Conservation (phyloP, 78 protist species). For the Dictyostelium citrinum region DNA sequence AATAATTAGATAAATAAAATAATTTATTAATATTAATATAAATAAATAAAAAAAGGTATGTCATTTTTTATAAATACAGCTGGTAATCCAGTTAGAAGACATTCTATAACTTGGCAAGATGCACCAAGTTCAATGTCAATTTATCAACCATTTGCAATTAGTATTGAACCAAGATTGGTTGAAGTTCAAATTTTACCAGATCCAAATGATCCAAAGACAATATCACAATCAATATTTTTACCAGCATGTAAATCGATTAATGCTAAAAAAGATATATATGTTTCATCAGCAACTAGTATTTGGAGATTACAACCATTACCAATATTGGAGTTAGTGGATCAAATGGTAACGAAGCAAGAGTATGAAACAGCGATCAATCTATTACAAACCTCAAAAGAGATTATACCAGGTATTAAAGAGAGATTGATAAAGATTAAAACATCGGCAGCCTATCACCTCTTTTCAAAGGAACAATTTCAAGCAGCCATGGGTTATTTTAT, state of each 20-base stretch:
- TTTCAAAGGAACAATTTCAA: conserved; percentile 54
- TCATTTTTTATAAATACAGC: conserved; percentile 60
- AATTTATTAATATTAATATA: neutral
- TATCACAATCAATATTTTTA: conserved; percentile 40
- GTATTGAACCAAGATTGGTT: conserved; percentile 26
- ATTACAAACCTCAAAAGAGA: neutral
- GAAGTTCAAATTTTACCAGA: conserved; percentile 72
- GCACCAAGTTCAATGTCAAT: conserved; percentile 29
- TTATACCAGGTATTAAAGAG: conserved; percentile 28
- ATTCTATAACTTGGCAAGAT: conserved; percentile 56
- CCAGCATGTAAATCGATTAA: conserved; percentile 29
- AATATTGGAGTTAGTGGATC: conserved; percentile 57
- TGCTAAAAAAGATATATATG: conserved; percentile 43
- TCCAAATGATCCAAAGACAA: conserved; percentile 35
- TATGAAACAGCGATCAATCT: conserved; percentile 66
- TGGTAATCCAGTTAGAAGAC: conserved; percentile 53
- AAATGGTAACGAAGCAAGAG: conserved; percentile 13
- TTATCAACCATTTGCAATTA: conserved; percentile 56
- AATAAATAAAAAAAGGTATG: neutral
- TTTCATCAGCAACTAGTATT: conserved; percentile 15
- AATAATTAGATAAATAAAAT: neutral
- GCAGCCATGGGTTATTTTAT: conserved; percentile 71
- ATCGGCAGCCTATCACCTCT: conserved; percentile 54
- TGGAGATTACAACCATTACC: conserved; percentile 65
- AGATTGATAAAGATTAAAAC: conserved; percentile 40